phyloP scores from a whole-genome alignment of 169 alveolate species.

The Neospora caninum region DNA sequence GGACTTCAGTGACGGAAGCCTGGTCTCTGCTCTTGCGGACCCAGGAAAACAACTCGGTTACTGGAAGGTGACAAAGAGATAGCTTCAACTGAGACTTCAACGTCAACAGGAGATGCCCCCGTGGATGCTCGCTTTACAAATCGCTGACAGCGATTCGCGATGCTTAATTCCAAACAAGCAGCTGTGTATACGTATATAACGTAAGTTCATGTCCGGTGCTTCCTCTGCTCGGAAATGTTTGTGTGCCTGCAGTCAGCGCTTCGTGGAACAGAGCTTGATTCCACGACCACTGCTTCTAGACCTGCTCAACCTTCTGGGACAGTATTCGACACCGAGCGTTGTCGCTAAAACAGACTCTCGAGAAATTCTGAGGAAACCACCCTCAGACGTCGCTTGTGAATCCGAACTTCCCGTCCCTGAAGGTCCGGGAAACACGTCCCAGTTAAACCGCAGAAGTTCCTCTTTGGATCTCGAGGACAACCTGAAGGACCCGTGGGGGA shows the following conservation, averaged over 20 bases:
- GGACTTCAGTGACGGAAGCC: no score
- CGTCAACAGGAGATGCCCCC: no score
- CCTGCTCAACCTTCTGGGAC: background rate
- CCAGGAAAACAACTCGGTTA: no score
- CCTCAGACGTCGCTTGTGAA: background rate
- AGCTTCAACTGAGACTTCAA: no score
- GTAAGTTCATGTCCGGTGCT: no score
- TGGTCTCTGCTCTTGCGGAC: no score
- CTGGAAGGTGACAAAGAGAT: no score
- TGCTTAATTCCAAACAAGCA: no score
- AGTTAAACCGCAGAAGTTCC: background rate
- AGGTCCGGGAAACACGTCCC: background rate
- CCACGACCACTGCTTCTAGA: conserved; percentile 28
- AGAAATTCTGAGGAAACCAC: background rate
- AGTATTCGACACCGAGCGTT: background rate
- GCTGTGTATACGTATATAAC: no score
- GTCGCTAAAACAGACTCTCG: background rate
- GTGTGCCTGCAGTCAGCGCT: conserved; percentile 14
- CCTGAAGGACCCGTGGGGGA: background rate
- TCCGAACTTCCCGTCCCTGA: background rate
- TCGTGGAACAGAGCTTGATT: conserved; percentile 1
- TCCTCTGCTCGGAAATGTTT: background rate
- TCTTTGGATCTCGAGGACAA: background rate
- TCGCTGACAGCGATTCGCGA: no score
- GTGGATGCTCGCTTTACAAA: no score